Percentiles rank a stretch among this genome's conserved stretches.
Evolutionary conservation across 345 rosid genomes (phyloP).

Genomic region (Euphorbia lathyris): DNA sequence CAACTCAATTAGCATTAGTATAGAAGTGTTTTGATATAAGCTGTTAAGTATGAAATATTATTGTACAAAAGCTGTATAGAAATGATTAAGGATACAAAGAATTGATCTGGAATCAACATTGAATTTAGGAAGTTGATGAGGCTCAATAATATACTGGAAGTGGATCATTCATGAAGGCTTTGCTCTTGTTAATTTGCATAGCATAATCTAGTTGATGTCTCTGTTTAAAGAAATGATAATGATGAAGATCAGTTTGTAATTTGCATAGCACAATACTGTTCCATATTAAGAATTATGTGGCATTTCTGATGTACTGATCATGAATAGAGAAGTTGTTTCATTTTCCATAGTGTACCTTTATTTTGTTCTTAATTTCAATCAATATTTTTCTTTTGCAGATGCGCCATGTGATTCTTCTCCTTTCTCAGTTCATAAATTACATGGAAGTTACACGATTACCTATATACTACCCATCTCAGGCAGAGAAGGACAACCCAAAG

Average conservation of each 20-base stretch:
- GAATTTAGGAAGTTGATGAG: background rate
- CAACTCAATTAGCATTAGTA: background rate
- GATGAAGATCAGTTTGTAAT: background rate
- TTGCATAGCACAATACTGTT: background rate
- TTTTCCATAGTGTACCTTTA: background rate
- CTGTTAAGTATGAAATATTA: background rate
- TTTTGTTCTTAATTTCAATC: background rate
- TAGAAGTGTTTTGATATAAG: background rate
- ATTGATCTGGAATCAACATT: background rate
- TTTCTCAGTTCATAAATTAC: constrained; percentile 87
- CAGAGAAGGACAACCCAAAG: constrained; percentile 87
- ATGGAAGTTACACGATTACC: constrained; percentile 75
- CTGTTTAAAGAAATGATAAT: background rate
- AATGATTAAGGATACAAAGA: background rate
- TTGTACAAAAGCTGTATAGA: background rate
- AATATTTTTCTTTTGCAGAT: constrained; percentile 40
- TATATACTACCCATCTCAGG: constrained; percentile 80
- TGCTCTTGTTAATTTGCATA: background rate
- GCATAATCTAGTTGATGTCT: background rate
- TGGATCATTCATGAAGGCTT: background rate
- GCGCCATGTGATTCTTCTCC: constrained; percentile 80
- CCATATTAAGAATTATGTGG: background rate
- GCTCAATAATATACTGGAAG: background rate
- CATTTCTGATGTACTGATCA: background rate
- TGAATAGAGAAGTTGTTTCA: background rate